Conservation (phyloP, 2,329 filamentous ascomycete species). For the Fusarium poae region DNA sequence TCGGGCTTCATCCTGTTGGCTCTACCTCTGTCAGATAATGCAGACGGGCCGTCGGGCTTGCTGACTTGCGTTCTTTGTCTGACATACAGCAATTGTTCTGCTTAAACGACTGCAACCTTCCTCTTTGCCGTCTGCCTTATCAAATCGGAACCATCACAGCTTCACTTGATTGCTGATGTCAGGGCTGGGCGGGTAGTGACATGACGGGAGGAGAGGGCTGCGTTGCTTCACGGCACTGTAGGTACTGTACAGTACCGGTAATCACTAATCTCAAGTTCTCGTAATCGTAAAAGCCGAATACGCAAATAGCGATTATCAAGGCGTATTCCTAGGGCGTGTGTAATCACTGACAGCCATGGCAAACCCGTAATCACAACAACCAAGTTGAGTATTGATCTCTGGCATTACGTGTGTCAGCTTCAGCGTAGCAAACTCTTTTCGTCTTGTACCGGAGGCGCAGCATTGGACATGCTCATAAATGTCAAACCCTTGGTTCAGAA, state of each 20-base stretch:
- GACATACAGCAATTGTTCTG: constrained; percentile 1
- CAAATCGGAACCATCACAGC: background rate
- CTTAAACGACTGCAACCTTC: background rate
- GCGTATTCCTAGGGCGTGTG: background rate
- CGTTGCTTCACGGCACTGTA: background rate
- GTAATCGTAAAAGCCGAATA: constrained; percentile 44
- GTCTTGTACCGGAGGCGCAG: constrained; percentile 18
- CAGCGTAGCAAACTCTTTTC: constrained; percentile 16
- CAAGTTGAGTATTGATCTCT: constrained; percentile 19
- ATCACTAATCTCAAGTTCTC: constrained; percentile 11
- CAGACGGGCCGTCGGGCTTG: constrained; percentile 1
- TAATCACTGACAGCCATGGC: background rate
- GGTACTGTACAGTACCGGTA: constrained; percentile 1
- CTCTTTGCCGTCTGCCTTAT: background rate
- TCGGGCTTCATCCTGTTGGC: constrained; percentile 1
- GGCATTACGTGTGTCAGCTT: constrained; percentile 8
- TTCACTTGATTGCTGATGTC: background rate
- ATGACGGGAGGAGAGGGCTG: background rate
- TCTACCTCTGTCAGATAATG: background rate
- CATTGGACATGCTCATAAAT: background rate
- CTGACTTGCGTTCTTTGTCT: constrained; percentile 19
- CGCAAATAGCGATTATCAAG: constrained; percentile 13
- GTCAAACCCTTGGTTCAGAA: constrained; percentile 8
- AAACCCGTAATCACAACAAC: background rate
- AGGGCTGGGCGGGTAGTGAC: background rate